Base-by-base conservation (phyloP, 2,329 filamentous ascomycete species). In the Sclerotinia minor region DNA sequence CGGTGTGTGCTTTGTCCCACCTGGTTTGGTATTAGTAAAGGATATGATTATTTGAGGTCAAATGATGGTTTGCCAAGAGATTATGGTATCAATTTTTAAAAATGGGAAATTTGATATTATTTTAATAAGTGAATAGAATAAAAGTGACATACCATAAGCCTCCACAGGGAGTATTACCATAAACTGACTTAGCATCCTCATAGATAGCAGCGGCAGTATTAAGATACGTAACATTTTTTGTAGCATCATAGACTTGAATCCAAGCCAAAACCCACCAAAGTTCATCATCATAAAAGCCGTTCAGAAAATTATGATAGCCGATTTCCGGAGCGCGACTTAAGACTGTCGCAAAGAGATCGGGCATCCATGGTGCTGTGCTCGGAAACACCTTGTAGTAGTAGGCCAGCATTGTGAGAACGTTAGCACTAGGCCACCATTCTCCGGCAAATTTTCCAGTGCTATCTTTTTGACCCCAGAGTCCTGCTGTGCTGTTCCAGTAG, bases 391-490 rank as follows among this genome's bases (percentile, higher is more conserved):
- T 72, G 64, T 76, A 71, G 32, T 85, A 77, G 65, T 92, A 86
- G 54, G 83, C 84, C 19, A 92, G 77, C 35, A 83, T 84, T 0
- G 88, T 90, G 68, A 92, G 79, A 60, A 83, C 83, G 74, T 91
- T 92, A 53, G 85, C 90, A 63, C 83, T 84, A 73, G 90, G 89
- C 90, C 90, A 92, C 90, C 90, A 92, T 5, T 83, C 81, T 0
- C 83, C 82, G 64, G 84, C 78, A 86, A 87, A 92, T 11, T 90
- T 80, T 2, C 89, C 89, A 0, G 82, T 86, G 2, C 75, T 73
- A 2, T 65, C 52, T 3, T 15, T 2, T 13, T 29, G n/a, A 65
- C 85, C 79, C 87, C 87, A 92, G 9, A 90, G 80, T 2, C 89
- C 89, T 0, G 82, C 86, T 1, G 76, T 73, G 2, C 78, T 70